A percentile compares a stretch with the other conserved stretches of the same genome.
Evolutionary conservation across 2,329 filamentous ascomycete genomes (phyloP).

Genomic region (Pezicula rhizophila): DNA sequence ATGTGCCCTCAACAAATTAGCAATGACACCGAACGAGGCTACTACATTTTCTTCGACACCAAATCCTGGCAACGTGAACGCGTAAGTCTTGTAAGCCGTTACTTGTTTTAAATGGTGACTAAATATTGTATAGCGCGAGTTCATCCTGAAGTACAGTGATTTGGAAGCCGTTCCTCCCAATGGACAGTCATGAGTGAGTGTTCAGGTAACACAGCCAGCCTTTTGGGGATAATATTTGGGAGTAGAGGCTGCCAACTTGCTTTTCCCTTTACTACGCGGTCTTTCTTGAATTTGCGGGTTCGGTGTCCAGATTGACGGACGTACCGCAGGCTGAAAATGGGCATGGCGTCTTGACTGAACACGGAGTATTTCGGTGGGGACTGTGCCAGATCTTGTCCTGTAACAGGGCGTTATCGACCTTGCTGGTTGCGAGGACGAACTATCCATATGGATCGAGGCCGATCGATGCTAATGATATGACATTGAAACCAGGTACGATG

Average conservation of each 20-base stretch:
- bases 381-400: neutral
- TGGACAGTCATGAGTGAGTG: conserved; percentile 1
- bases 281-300: conserved; percentile 5
- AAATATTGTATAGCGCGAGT: conserved; percentile 42
- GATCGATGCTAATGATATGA: neutral
- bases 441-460: neutral
- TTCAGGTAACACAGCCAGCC: neutral
- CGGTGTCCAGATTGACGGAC: conserved; percentile 6
- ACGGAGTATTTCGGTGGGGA: conserved; percentile 1
- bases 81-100: conserved; percentile 35
- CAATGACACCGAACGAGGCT: conserved; percentile 55
- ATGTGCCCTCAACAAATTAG: conserved; percentile 57
- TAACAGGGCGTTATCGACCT: conserved; percentile 10
- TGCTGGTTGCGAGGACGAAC: conserved; percentile 7
- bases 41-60: conserved; percentile 61
- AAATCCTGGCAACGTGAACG: conserved; percentile 57
- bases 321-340: conserved; percentile 2
- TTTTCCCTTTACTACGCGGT: conserved; percentile 4
- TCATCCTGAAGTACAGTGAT: conserved; percentile 56
- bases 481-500: neutral
- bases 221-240: neutral
- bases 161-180: conserved; percentile 40
- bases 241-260: conserved; percentile 6
- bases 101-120: conserved; percentile 2
- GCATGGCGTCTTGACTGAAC: conserved; percentile 12